Conservation (phyloP, 257 asterid genomes). For the Pogostemon cablin region DNA sequence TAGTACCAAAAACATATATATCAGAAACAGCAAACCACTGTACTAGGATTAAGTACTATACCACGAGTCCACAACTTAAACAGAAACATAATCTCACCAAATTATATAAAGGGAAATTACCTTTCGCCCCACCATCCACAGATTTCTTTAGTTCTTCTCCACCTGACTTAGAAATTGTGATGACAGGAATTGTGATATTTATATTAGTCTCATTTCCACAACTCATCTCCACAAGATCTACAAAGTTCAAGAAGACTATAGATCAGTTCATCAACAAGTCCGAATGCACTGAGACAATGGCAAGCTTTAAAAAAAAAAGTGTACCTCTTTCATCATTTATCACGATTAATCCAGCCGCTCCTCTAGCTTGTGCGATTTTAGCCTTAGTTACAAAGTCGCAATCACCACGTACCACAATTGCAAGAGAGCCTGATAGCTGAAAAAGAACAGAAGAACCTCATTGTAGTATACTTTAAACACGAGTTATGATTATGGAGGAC, state of each 20-base stretch:
- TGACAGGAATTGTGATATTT: constrained; percentile 74
- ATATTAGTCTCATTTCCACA: constrained; percentile 63
- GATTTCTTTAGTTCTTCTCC: constrained; percentile 71
- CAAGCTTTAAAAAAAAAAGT: constrained; percentile 27
- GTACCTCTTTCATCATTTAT: constrained; percentile 82
- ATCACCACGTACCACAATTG: constrained; percentile 80
- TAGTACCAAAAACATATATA: constrained; percentile 18
- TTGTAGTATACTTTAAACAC: constrained; percentile 26
- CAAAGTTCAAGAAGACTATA: constrained; percentile 38
- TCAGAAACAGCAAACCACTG: constrained; percentile 13
- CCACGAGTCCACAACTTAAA: neutral
- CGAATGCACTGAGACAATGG: constrained; percentile 21
- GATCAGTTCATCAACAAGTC: constrained; percentile 30
- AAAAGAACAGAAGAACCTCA: constrained; percentile 37
- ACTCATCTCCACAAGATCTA: constrained; percentile 83
- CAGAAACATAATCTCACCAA: constrained; percentile 27
- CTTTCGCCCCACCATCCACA: constrained; percentile 56
- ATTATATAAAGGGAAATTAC: constrained; percentile 42
- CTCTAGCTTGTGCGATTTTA: constrained; percentile 73
- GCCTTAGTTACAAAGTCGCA: constrained; percentile 86
- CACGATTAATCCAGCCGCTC: constrained; percentile 78
- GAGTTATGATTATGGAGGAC: neutral
- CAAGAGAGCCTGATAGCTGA: constrained; percentile 76
- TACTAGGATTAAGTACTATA: constrained; percentile 26
- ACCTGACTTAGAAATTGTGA: constrained; percentile 71